Conservation (phyloP, 768 basidiomycete genomes). For the Phylloporus arenicola region DNA sequence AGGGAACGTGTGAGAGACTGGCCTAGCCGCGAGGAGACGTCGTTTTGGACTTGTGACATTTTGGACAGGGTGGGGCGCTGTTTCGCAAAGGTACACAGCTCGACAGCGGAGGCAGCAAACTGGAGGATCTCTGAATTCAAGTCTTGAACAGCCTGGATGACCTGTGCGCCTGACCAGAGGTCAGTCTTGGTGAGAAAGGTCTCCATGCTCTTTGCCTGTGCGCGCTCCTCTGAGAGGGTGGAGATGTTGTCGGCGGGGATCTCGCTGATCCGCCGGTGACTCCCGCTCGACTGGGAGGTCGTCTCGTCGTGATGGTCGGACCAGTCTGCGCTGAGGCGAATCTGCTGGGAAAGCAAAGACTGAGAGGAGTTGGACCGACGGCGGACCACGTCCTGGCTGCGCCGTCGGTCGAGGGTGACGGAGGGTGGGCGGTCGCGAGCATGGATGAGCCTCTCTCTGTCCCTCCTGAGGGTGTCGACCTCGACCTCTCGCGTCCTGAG, state of each 20-base stretch:
- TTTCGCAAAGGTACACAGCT: constrained; percentile 52
- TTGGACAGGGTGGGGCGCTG: constrained; percentile 37
- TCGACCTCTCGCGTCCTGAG: constrained; percentile 55
- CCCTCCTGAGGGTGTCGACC: constrained; percentile 47
- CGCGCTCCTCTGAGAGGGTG: constrained; percentile 41
- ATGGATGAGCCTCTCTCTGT: constrained; percentile 28
- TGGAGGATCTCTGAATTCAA: constrained; percentile 79
- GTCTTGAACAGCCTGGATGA: constrained; percentile 74
- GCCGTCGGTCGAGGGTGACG: constrained; percentile 23
- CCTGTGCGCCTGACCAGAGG: constrained; percentile 68
- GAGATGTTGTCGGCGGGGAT: constrained; percentile 22
- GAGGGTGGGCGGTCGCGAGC: constrained; percentile 18
- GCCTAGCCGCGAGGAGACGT: constrained; percentile 60
- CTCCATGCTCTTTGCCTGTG: constrained; percentile 54
- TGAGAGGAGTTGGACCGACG: constrained; percentile 29
- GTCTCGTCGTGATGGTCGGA: constrained; percentile 23
- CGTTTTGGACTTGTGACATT: constrained; percentile 49
- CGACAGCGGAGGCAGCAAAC: constrained; percentile 69
- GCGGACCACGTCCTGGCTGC: constrained; percentile 25
- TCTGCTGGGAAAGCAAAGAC: constrained; percentile 26
- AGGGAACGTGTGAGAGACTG: constrained; percentile 56
- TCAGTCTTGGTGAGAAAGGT: constrained; percentile 71
- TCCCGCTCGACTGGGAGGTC: constrained; percentile 10
- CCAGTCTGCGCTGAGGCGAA: constrained; percentile 31
- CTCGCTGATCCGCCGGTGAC: constrained; percentile 13